Evolutionary conservation across 2,329 filamentous ascomycete species (phyloP).

Genomic region (Colletotrichum horii): DNA sequence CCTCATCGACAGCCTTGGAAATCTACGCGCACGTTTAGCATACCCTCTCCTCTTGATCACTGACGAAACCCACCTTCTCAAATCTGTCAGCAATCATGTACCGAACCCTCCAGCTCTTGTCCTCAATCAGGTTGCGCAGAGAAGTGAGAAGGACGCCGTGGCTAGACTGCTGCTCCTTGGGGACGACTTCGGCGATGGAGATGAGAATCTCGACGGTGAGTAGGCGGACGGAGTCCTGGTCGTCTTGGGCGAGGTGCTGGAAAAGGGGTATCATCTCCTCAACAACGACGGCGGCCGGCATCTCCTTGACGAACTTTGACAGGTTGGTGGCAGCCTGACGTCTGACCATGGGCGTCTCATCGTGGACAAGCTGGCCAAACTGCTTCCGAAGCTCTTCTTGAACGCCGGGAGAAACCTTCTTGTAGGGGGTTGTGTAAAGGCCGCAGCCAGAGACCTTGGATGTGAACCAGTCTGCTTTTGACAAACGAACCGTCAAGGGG

Average conservation of each 20-base stretch:
- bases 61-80: constrained; percentile 73
- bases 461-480: constrained; percentile 99
- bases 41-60: constrained; percentile 17
- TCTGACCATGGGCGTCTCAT: constrained; percentile 99
- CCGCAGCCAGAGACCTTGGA: constrained; percentile 98
- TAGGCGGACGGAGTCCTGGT: constrained; percentile 96
- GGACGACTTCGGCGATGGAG: constrained; percentile 94
- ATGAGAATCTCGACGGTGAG: constrained; percentile 97
- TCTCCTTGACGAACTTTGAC: constrained; percentile 96
- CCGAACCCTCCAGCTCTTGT: constrained; percentile 98
- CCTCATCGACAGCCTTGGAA: constrained; percentile 96
- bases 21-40: constrained; percentile 61
- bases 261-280: constrained; percentile 99
- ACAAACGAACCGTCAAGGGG: constrained; percentile 90
- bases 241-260: constrained; percentile 93
- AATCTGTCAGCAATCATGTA: constrained; percentile 99
- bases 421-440: constrained; percentile 92
- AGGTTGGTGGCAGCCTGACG: constrained; percentile 96
- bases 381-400: constrained; percentile 93
- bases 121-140: constrained; percentile 91
- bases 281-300: constrained; percentile 89
- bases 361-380: constrained; percentile 91
- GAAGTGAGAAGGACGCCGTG: constrained; percentile 92
- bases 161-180: constrained; percentile 96
- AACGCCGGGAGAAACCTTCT: constrained; percentile 83